A percentile compares a stretch with the other conserved stretches of the same genome.
phyloP scores from a whole-genome alignment of 805 yeast species.

The Monosporozyma yasuniensis region DNA sequence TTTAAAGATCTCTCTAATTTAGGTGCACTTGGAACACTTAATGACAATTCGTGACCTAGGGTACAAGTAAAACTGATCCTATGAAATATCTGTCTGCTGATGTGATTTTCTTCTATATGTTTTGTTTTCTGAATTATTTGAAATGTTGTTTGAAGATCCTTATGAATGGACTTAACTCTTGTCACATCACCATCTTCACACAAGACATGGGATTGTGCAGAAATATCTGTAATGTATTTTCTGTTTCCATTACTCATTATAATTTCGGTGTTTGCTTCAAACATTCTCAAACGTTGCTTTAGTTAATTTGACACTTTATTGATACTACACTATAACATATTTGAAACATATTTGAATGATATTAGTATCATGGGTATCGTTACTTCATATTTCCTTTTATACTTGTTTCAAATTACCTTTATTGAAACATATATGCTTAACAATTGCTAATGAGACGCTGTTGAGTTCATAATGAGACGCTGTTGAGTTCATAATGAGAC shows the following conservation, averaged over 20 bases:
- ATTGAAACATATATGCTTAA: not conserved
- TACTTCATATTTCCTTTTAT: too few species aligned
- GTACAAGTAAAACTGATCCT: conserved; percentile 19
- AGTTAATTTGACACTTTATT: not conserved
- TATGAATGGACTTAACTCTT: conserved; percentile 33
- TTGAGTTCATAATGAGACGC: too few species aligned
- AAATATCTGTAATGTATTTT: conserved; percentile 29
- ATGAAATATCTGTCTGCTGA: conserved; percentile 13
- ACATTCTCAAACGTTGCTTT: conserved; percentile 10
- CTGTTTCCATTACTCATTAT: conserved; percentile 37
- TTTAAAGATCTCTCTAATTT: conserved; percentile 16
- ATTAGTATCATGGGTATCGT: too few species aligned
- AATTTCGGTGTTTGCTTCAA: conserved; percentile 34
- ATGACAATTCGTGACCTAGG: conserved; percentile 13
- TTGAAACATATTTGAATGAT: too few species aligned
- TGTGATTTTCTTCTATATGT: conserved; percentile 16
- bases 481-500: not conserved
- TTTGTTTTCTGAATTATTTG: conserved; percentile 29
- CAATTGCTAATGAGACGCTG: too few species aligned
- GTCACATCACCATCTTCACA: conserved; percentile 38
- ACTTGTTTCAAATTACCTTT: not conserved
- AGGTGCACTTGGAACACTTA: conserved; percentile 15
- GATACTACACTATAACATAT: not conserved
- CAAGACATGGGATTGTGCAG: conserved; percentile 34
- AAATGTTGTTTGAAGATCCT: conserved; percentile 38